A percentile compares a stretch with the other conserved stretches of the same genome.
Conservation (phyloP, 2,329 filamentous ascomycete genomes). For the Neocucurbitaria cava region DNA sequence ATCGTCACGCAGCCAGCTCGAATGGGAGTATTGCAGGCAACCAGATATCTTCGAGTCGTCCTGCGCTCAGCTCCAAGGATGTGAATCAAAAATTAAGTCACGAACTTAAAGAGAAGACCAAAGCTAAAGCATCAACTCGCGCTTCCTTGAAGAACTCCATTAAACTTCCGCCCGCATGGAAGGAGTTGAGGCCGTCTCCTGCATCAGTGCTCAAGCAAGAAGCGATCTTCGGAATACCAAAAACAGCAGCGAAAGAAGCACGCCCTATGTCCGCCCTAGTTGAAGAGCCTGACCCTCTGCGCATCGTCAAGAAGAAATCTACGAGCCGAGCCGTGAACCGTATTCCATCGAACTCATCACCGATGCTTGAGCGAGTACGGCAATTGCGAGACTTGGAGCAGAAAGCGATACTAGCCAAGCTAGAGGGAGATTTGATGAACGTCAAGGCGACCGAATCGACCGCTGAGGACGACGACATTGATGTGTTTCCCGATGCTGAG, state of each 20-base stretch:
- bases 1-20: background rate
- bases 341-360: background rate
- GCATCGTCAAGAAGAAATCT: background rate
- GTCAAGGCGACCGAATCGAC: background rate
- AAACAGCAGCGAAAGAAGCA: background rate
- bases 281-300: conserved; percentile 3
- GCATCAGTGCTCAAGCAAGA: background rate
- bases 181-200: background rate
- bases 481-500: background rate
- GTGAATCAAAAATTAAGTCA: background rate
- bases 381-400: conserved; percentile 5
- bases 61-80: background rate
- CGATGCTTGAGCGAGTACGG: conserved; percentile 1
- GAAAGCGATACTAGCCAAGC: background rate
- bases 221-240: too few relatives aligned
- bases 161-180: background rate
- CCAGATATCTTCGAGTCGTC: background rate
- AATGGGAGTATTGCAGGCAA: background rate
- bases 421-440: background rate
- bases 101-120: background rate
- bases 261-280: background rate
- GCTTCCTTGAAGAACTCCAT: background rate
- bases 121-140: background rate
- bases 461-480: background rate
- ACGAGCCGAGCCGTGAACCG: background rate